Conservation (phyloP, 192 early-diverging fungal species). For the Coemansia umbellata region DNA sequence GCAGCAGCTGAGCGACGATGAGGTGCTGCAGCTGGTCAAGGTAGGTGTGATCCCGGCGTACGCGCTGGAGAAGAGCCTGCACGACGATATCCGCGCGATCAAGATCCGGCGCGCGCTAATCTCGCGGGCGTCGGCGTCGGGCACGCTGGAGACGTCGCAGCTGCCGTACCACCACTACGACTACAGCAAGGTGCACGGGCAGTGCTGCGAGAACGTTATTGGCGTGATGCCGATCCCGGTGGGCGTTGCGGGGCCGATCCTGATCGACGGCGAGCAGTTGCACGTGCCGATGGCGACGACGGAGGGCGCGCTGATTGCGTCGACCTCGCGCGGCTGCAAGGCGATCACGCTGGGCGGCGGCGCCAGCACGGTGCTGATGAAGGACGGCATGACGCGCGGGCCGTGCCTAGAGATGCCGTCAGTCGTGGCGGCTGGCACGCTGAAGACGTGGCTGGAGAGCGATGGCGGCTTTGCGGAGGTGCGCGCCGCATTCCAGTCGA, state of each 20-base stretch:
- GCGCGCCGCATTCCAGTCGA: constrained; percentile 78
- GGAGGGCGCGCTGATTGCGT: constrained; percentile 87
- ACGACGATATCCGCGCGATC: constrained; percentile 80
- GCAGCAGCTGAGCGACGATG: constrained; percentile 62
- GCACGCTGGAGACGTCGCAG: constrained; percentile 59
- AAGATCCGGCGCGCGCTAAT: constrained; percentile 75
- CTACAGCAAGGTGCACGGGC: constrained; percentile 83
- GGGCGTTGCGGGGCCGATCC: constrained; percentile 85
- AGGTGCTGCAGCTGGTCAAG: constrained; percentile 68
- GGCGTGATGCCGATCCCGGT: constrained; percentile 90
- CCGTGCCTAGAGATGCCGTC: constrained; percentile 85
- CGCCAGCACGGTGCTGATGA: constrained; percentile 69
- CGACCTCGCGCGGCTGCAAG: constrained; percentile 90
- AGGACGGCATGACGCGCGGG: constrained; percentile 91
- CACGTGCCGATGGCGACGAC: constrained; percentile 96
- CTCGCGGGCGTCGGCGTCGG: constrained; percentile 61
- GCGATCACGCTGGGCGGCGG: constrained; percentile 87
- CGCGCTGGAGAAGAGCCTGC: constrained; percentile 83
- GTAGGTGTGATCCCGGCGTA: constrained; percentile 74
- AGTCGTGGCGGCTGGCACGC: constrained; percentile 58
- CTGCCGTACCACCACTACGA: constrained; percentile 85
- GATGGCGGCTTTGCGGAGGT: constrained; percentile 57
- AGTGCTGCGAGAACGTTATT: constrained; percentile 95
- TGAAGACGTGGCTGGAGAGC: constrained; percentile 73
- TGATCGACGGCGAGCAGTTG: constrained; percentile 73